Evolutionary conservation across 2,329 filamentous ascomycete genomes (phyloP), one percentile per base, ranked within the genome.

Genomic region (Alternaria burnsii): DNA sequence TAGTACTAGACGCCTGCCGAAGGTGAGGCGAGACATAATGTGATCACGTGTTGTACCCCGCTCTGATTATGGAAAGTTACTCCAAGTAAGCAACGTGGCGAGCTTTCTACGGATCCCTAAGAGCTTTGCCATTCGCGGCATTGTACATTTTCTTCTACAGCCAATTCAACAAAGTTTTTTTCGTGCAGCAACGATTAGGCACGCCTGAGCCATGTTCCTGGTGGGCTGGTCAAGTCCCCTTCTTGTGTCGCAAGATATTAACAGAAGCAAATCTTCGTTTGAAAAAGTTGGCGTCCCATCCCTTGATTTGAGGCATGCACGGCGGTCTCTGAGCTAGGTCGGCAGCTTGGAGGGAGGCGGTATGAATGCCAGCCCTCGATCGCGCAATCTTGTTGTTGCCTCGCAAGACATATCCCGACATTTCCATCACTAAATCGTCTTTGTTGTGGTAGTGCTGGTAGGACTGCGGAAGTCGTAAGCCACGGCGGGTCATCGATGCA

Each of bases 41-140:
- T 12, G 30, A 55, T 64, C 68, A 68, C 67, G 61, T 52, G 64
- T 16, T 5, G 36, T 47, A 62, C 63, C 63, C 63, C 63, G 58
- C 61, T 58, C 56, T 8, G 18, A 30, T 30, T 43, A 28, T 14
- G 26, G n/a, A 8, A 34, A 18, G 43, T 32, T 20, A 4, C 14
- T 22, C 6, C 24, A 6, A 18, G 14, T 16, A 18, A 12, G 32
- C 44, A 18, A 41, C 18, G 44, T 56, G 44, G 18, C 53, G 28
- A 51, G 44, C 44, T 34, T 32, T 9, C 6, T 22, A 22, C 46
- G 3, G 20, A 48, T 11, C 3, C 20, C 34, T 30, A 16, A 20
- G 1, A 48, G 46, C 46, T 48, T n/a, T 48, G 30, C 46, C 1
- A 48, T 12, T 4, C 3, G 46, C 12, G 18, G 46, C 8, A 18